phyloP scores from a whole-genome alignment of 306 rosid species.

The Trifolium fragiferum region DNA sequence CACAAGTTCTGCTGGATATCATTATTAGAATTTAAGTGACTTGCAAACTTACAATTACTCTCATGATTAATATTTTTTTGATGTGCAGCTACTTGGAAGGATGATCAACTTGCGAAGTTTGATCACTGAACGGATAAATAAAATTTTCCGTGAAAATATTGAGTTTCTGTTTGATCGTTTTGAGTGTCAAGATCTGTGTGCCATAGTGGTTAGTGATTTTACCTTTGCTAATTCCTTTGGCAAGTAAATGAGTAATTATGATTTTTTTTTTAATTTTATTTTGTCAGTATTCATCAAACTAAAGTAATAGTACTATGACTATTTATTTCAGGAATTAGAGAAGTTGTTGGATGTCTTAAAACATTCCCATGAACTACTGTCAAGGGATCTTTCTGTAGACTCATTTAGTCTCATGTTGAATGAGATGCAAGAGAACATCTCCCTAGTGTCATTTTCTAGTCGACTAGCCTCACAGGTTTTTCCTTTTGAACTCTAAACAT shows the following conservation, averaged over 20 bases:
- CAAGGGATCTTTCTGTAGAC: constrained; percentile 81
- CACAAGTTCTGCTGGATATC: constrained; percentile 12
- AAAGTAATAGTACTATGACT: constrained; percentile 22
- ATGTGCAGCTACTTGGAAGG: constrained; percentile 90
- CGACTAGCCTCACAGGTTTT: constrained; percentile 95
- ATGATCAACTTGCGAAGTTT: constrained; percentile 85
- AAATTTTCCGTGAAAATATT: constrained; percentile 84
- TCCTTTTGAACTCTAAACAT: constrained; percentile 39
- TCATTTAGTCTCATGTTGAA: constrained; percentile 83
- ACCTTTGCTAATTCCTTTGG: constrained; percentile 41
- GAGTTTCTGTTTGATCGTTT: constrained; percentile 97
- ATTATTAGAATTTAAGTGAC: constrained; percentile 9
- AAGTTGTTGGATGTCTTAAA: constrained; percentile 79
- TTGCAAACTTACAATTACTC: not conserved
- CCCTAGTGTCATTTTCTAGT: constrained; percentile 95
- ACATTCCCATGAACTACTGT: constrained; percentile 83
- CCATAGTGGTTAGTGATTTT: constrained; percentile 77
- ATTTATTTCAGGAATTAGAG: constrained; percentile 82
- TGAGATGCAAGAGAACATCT: constrained; percentile 98
- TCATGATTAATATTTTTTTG: constrained; percentile 36
- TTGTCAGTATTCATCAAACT: constrained; percentile 32
- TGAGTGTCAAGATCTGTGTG: constrained; percentile 97
- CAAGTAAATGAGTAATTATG: not conserved
- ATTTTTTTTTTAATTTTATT: not conserved
- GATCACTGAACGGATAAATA: constrained; percentile 84